phyloP scores from a whole-genome alignment of 495 filamentous ascomycete species.

The Durotheca rogersii region DNA sequence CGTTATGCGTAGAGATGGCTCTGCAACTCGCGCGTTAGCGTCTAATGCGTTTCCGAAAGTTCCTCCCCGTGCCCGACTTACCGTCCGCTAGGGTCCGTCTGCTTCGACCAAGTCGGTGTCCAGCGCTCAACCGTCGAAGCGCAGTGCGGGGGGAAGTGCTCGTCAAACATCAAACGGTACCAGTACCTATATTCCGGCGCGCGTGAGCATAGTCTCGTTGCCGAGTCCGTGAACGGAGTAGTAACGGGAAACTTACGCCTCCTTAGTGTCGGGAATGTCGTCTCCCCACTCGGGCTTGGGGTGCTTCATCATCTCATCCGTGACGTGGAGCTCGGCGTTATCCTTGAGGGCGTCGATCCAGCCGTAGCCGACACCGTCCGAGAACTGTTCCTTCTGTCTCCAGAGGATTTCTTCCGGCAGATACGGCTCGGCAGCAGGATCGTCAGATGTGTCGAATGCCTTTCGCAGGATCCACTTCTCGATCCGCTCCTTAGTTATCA shows the following conservation, averaged over 20 bases:
- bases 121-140: conserved; percentile 93
- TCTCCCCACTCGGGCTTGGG: conserved; percentile 91
- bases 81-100: conserved; percentile 92
- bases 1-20: conserved; percentile 22
- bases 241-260: conserved; percentile 64
- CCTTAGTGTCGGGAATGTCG: conserved; percentile 93
- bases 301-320: conserved; percentile 95
- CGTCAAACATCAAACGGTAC: conserved; percentile 98
- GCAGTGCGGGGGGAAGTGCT: conserved; percentile 91
- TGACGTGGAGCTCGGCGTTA: conserved; percentile 80
- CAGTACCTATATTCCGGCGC: conserved; percentile 66
- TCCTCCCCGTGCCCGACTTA: no score
- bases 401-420: conserved; percentile 93
- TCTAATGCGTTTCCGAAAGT: no score
- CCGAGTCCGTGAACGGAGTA: not conserved
- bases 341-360: conserved; percentile 99
- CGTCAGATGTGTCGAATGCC: conserved; percentile 89
- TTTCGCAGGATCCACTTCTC: conserved; percentile 98
- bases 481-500: conserved; percentile 86
- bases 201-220: conserved; percentile 19
- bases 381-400: conserved; percentile 99
- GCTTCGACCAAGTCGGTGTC: conserved; percentile 97
- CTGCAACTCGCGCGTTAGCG: conserved; percentile 18
- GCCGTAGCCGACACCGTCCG: conserved; percentile 95
- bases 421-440: conserved; percentile 76